Base-by-base conservation (phyloP, 163 green algal species). In the Picocystis sp. region DNA sequence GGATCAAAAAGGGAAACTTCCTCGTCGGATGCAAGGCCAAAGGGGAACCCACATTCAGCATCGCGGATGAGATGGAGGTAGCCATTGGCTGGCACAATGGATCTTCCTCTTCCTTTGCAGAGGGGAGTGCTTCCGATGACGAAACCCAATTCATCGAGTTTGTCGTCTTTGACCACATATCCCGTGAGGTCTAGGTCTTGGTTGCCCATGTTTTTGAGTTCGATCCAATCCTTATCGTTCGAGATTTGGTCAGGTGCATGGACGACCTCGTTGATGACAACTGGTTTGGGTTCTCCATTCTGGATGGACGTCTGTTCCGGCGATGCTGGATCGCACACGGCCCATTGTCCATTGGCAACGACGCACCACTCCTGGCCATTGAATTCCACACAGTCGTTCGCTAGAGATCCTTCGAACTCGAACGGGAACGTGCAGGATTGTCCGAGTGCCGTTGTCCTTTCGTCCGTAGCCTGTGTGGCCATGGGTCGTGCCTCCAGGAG, bases 1-100 rank as follows among this genome's bases (percentile, higher is more conserved):
- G 51, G 34, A 35, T 57, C 22, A 19, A 22, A 34, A 6, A 57
- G 51, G 34, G 22, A 22, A 8, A 57, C 51, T 21, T 55, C 24
- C n/a, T 57, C 51, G n/a, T 57, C 47, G 11, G 24, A 25, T 19
- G 34, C 51, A 19, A 57, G 51, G 51, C 51, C 51, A 51, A 50
- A 47, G 6, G 22, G 3, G 25, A 50, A 47, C 25, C 34, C 25
- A 22, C 25, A 50, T 6, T 57, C 15, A 22, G 25, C 29, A 22
- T 29, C 47, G 9, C 47, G 35, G 17, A 19, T 54, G 17, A 54
- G 47, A 13, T 45, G 47, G 47, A 54, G 47, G 17, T 41, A 19
- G 10, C 25, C n/a, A 8, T 23, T 23, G n/a, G 47, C 47, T 33
- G 38, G 47, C 17, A 22, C n/a, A 19, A 33, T 33, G n/a, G 17